A percentile compares a stretch with the other conserved stretches of the same genome.
Evolutionary conservation across 768 basidiomycete species (phyloP).

Genomic region (Paxillus rubicundulus): DNA sequence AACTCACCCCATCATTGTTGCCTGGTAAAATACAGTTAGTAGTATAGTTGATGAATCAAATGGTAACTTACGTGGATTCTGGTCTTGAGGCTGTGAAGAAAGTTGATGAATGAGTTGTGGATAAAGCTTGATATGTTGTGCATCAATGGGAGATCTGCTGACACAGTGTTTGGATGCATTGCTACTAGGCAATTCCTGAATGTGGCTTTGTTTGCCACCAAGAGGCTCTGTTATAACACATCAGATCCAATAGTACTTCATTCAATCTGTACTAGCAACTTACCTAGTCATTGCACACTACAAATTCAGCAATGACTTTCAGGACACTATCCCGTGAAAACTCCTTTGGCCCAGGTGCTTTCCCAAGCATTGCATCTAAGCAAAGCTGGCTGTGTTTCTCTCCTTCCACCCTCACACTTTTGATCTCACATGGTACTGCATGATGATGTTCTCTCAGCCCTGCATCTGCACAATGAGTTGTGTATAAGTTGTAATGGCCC

Average conservation of each 20-base stretch:
- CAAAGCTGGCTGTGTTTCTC: not conserved
- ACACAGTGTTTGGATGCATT: constrained; percentile 12
- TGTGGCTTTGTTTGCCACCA: no score
- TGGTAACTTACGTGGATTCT: constrained; percentile 7
- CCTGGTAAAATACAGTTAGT: no score
- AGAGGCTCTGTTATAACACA: no score
- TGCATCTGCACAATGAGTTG: not conserved
- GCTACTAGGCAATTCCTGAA: no score
- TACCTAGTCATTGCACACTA: constrained; percentile 17
- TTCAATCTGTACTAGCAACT: no score
- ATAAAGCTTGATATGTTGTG: constrained; percentile 14
- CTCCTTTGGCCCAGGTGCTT: not conserved
- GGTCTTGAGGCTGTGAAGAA: not conserved
- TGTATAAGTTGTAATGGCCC: constrained; percentile 1
- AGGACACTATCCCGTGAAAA: constrained; percentile 14
- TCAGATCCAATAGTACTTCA: no score
- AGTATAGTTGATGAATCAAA: no score
- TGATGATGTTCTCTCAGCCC: not conserved
- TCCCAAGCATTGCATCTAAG: not conserved
- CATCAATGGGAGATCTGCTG: constrained; percentile 9
- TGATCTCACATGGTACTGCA: not conserved
- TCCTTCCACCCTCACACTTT: not conserved
- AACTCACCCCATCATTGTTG: no score
- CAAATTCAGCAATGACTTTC: constrained; percentile 10
- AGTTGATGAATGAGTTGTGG: constrained; percentile 16